phyloP scores from a whole-genome alignment of 345 rosid species.

The Arabidopsis arenosa region DNA sequence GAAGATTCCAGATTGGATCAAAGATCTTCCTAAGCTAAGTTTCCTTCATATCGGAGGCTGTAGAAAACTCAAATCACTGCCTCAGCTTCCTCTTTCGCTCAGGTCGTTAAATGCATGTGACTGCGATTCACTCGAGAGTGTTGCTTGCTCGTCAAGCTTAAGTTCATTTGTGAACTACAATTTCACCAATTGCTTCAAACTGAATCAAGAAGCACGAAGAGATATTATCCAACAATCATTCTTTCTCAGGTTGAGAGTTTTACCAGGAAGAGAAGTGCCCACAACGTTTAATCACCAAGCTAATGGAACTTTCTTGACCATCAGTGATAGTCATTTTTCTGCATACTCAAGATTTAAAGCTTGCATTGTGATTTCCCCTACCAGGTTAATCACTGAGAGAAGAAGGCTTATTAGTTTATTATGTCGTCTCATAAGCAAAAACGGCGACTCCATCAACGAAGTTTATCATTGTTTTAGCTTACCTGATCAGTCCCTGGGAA shows the following conservation, averaged over 20 bases:
- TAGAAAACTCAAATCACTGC: neutral
- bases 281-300: neutral
- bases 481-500: neutral
- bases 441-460: neutral
- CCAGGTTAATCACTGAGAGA: neutral
- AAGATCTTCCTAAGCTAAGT: neutral
- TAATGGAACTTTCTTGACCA: neutral
- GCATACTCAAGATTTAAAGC: neutral
- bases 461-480: neutral
- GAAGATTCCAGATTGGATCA: neutral
- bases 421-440: neutral
- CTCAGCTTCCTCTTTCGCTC: neutral
- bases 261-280: neutral
- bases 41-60: neutral
- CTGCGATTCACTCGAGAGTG: neutral
- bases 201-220: neutral
- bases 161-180: neutral
- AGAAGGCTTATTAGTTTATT: neutral
- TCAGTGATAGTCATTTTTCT: neutral
- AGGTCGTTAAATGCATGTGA: neutral
- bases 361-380: neutral
- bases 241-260: neutral
- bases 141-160: neutral
- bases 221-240: neutral
- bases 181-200: neutral